Evolutionary conservation across 1,284 basidiomycete species (phyloP).

Genomic region (Puccinia coronata): DNA sequence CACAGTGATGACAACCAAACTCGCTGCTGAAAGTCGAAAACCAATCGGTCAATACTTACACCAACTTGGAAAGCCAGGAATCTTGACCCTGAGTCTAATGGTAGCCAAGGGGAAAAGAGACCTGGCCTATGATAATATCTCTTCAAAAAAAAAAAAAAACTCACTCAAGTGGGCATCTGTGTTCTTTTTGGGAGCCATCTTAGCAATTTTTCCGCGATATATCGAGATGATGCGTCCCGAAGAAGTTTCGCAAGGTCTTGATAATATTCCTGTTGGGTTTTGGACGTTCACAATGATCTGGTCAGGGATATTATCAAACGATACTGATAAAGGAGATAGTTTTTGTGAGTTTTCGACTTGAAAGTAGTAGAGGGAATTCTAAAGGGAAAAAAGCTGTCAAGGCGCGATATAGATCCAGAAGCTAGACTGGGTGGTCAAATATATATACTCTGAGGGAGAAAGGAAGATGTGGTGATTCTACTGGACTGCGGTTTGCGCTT

Average conservation of each 20-base stretch:
- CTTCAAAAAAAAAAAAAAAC: neutral
- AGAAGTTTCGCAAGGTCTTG: neutral
- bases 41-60: neutral
- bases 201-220: neutral
- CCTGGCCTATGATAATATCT: neutral
- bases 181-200: neutral
- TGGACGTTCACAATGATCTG: neutral
- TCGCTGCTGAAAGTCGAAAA: neutral
- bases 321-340: neutral
- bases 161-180: slow-evolving; percentile 7
- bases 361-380: neutral
- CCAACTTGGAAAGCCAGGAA: neutral
- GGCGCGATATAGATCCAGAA: neutral
- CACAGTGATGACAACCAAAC: neutral
- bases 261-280: neutral
- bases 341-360: neutral
- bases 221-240: neutral
- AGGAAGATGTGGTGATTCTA: neutral
- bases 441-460: neutral
- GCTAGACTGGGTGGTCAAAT: neutral
- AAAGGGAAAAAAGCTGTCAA: neutral
- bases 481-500: neutral
- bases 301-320: neutral
- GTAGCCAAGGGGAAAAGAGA: neutral
- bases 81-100: neutral